phyloP scores from a whole-genome alignment of 2,329 filamentous ascomycete species.

The Aspergillus vadensis region DNA sequence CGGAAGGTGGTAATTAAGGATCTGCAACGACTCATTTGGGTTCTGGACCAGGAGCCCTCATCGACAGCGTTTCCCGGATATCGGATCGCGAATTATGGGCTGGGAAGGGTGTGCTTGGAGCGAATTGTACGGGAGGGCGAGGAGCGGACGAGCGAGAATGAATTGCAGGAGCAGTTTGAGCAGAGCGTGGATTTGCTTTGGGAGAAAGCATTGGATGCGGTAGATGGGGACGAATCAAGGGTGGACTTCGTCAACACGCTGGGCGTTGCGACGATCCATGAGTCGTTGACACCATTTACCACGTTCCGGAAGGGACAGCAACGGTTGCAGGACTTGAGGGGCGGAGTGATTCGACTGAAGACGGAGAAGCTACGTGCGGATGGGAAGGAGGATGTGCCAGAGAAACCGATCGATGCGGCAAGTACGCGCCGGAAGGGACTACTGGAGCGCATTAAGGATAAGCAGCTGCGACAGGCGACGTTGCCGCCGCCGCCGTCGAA shows the following conservation, averaged over 20 bases:
- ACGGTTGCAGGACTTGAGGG: slow-evolving; percentile 43
- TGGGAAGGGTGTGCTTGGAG: slow-evolving; percentile 44
- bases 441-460: slow-evolving; percentile 73
- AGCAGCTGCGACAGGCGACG: slow-evolving; percentile 58
- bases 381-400: slow-evolving; percentile 18
- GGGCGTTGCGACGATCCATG: slow-evolving; percentile 39
- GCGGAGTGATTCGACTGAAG: slow-evolving; percentile 41
- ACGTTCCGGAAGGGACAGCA: slow-evolving; percentile 44
- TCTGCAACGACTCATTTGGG: slow-evolving; percentile 65
- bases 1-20: slow-evolving; percentile 66
- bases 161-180: slow-evolving; percentile 54
- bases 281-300: slow-evolving; percentile 39
- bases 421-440: slow-evolving; percentile 59
- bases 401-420: slow-evolving; percentile 32
- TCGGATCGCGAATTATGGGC: slow-evolving; percentile 44
- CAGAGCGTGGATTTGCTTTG: slow-evolving; percentile 49
- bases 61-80: slow-evolving; percentile 28
- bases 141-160: slow-evolving; percentile 40
- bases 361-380: slow-evolving; percentile 34
- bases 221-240: slow-evolving; percentile 34
- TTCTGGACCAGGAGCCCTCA: slow-evolving; percentile 52
- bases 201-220: slow-evolving; percentile 42
- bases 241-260: slow-evolving; percentile 37
- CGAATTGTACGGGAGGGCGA: slow-evolving; percentile 18
- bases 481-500: slow-evolving; percentile 50